Conservation (phyloP, 1,284 basidiomycete genomes). For the Boletellus dicymbophilus region DNA sequence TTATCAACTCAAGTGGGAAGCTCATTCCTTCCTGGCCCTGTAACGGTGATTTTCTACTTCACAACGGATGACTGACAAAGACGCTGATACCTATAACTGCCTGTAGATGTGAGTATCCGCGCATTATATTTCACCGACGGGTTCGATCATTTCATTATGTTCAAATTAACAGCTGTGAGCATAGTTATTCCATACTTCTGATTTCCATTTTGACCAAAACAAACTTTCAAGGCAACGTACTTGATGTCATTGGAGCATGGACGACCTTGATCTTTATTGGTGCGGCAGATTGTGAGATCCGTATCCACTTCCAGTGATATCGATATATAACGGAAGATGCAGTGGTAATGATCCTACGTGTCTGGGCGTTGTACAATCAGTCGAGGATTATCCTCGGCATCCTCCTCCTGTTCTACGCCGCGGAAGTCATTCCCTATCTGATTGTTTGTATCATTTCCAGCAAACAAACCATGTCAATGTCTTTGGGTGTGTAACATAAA, state of each 20-base stretch:
- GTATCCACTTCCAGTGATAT: no score
- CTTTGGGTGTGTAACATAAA: no score
- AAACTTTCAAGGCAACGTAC: background rate
- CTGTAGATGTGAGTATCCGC: background rate
- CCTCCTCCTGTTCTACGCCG: no score
- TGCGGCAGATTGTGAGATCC: background rate
- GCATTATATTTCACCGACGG: background rate
- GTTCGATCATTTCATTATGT: background rate
- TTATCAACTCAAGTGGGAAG: background rate
- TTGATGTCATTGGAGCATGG: background rate
- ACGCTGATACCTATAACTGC: background rate
- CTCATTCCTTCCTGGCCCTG: background rate
- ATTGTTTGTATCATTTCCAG: no score
- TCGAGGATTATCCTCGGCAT: no score
- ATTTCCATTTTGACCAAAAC: background rate
- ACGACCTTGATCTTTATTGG: background rate
- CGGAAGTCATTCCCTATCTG: no score
- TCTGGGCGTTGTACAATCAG: no score
- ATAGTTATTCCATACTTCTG: background rate
- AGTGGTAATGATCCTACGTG: no score
- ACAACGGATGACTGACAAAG: no score
- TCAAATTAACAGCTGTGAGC: background rate
- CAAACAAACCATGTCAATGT: no score
- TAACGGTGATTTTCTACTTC: background rate
- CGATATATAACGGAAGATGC: no score